These are phyloP conservation scores for Fusarium succisae DNA, from an alignment of 2,329 filamentous ascomycete genomes.

Conservation along the genomic window DNA sequence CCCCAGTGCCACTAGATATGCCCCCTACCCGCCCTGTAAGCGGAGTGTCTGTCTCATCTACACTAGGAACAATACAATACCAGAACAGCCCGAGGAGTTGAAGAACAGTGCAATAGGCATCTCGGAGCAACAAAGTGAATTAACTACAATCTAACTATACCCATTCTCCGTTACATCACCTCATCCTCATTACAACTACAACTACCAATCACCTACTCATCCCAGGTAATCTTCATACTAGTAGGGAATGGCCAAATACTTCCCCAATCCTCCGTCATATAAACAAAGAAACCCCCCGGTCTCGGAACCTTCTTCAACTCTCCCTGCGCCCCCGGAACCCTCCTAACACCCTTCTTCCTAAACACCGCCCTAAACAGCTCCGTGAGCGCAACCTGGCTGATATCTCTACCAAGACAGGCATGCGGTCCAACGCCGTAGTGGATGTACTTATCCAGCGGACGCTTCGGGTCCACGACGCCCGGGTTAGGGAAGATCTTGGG, in stretches of 20 bases:
- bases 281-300: conserved; percentile 65
- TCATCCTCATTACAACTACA: too few relatives aligned
- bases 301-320: conserved; percentile 71
- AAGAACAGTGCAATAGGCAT: neutral
- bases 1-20: too few relatives aligned
- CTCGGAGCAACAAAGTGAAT: neutral
- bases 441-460: conserved; percentile 72
- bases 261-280: conserved; percentile 74
- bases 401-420: conserved; percentile 68
- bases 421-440: conserved; percentile 71
- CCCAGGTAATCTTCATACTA: conserved; percentile 65
- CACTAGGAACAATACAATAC: neutral
- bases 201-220: conserved; percentile 35
- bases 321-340: conserved; percentile 71
- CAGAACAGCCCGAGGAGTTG: neutral
- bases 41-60: neutral
- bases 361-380: conserved; percentile 76
- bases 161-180: conserved; percentile 10
- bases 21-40: neutral
- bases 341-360: conserved; percentile 66
- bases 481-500: conserved; percentile 69
- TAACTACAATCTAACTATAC: neutral
- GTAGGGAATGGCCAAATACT: conserved; percentile 57
- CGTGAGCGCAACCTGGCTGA: conserved; percentile 69
- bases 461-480: conserved; percentile 67